Evolutionary conservation across 495 filamentous ascomycete species (phyloP), one percentile per base, ranked within the genome.

Genomic region (Amphirosellinia nigrospora): DNA sequence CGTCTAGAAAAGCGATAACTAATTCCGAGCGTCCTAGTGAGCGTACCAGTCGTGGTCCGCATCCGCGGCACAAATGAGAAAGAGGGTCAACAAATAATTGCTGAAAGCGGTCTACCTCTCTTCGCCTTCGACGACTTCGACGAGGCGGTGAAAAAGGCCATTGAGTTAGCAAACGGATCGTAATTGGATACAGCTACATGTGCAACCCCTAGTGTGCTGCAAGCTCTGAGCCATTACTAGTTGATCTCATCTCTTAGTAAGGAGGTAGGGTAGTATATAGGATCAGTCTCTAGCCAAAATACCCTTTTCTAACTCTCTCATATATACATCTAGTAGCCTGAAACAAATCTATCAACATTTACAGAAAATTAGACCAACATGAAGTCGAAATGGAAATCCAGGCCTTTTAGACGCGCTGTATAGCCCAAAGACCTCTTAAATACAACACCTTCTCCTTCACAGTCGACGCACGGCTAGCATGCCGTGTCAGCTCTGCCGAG

Each of bases 91-190:
- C 86, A 86, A 77, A 88, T 97, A 82, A 94, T 95, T 75, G 86
- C 86, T 0, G 88, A 93, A 67, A 93, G 91, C 77, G 90, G 91
- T 5, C 81, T 94, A 70, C 86, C 86, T 39, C 79, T 96, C 64
- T 88, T 90, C 77, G 91, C 91, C 0, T 94, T 92, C 81, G 92
- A 94, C 75, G 90, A 91, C 56, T 94, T 97, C 76, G 92, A 93
- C 69, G 89, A 90, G 74, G 94, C 93, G 8, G 92, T 91, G 4
- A 82, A 80, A 73, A 93, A 94, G 80, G 92, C 89, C 4, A 90
- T 94, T 52, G 85, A 89, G 73, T 77, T 96, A 66, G 88, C 91
- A 36, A 83, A 79, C 21, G 21, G 10, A 61, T 19, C 36, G 21
- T 39, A 32, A 61, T 1, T 7, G 13, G 36, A 32, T 13, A 8